Evolutionary conservation across 148 eudicot genomes (phyloP), one percentile per base, ranked within the genome.

Genomic region (Rhododendron griersonianum): DNA sequence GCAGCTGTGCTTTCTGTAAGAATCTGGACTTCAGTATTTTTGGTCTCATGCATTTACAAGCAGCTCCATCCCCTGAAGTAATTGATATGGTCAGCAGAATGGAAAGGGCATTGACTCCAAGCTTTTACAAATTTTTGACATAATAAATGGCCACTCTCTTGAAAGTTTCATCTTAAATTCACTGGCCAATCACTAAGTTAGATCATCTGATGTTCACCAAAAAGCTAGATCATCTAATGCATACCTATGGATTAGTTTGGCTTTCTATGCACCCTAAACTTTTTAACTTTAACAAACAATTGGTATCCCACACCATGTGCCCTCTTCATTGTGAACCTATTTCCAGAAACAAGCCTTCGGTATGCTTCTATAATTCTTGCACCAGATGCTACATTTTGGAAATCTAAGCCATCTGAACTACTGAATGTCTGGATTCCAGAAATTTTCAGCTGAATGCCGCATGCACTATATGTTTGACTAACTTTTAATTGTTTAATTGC

Each of bases 1-100:
- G 35, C 82, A 86, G 84, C 93, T 96, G 86, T 44, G 44, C 33
- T 87, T 78, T 76, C 78, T 96, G 99, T 96, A 94, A 95, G 98
- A 67, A 86, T 84, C 83, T 86, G 51, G 10, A 73, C 77, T 79
- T 78, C 63, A 30, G 44, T 69, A 7, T 80, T 80, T 30, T 21
- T 51, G n/a, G 15, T 53, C 44, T 37, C 45, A 74, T 6, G 45
- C 19, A 33, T 14, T 74, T 37, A 74, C 21, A 37, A 74, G 37
- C 44, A 35, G 78, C 41, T 74, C 21, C 44, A 16, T 74, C n/a
- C 47, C 21, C 78, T 37, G 44, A 74, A 35, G 23, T 75, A 3
- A 5, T 75, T 37, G 47, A 15, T 9, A 74, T 74, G 78, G 16
- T 33, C 78, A 14, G 78, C 16, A 74, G 69, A 35, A 37, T 16